phyloP scores from a whole-genome alignment of 2,329 filamentous ascomycete species.

The Cercospora sojina region DNA sequence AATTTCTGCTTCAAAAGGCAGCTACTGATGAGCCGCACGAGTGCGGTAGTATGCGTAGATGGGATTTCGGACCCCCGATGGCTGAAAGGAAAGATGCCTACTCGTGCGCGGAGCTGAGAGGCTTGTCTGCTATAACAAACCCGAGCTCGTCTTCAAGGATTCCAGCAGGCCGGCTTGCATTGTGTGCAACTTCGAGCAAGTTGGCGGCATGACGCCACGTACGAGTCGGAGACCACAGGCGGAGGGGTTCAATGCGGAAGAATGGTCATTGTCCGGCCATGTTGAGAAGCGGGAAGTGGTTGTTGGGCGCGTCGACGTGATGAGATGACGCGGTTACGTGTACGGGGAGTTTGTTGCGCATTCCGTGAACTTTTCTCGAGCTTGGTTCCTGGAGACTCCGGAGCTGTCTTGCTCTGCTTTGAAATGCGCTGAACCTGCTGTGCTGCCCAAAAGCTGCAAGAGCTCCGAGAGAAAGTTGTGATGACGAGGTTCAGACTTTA shows the following conservation, averaged over 20 bases:
- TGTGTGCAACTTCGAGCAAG: background rate
- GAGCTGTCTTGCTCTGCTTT: background rate
- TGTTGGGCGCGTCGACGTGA: background rate
- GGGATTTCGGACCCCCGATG: background rate
- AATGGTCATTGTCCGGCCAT: background rate
- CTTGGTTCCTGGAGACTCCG: background rate
- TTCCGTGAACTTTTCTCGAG: conserved; percentile 5
- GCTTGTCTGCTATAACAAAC: background rate
- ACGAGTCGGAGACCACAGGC: conserved; percentile 3
- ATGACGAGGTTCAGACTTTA: background rate
- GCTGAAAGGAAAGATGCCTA: background rate
- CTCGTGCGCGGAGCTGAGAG: background rate
- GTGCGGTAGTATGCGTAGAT: background rate
- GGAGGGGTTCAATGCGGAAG: background rate
- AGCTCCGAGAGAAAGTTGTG: conserved; percentile 2
- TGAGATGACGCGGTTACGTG: background rate
- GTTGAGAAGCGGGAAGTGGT: background rate
- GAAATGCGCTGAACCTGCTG: background rate
- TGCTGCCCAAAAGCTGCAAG: conserved; percentile 6
- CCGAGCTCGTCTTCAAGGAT: background rate
- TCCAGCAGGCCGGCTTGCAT: background rate
- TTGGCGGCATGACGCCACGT: conserved; percentile 1
- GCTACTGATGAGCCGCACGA: background rate
- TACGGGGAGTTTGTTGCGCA: conserved; percentile 3
- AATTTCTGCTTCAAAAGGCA: background rate